Conservation (phyloP, 148 eudicot species). For the Vaccinium macrocarpon region DNA sequence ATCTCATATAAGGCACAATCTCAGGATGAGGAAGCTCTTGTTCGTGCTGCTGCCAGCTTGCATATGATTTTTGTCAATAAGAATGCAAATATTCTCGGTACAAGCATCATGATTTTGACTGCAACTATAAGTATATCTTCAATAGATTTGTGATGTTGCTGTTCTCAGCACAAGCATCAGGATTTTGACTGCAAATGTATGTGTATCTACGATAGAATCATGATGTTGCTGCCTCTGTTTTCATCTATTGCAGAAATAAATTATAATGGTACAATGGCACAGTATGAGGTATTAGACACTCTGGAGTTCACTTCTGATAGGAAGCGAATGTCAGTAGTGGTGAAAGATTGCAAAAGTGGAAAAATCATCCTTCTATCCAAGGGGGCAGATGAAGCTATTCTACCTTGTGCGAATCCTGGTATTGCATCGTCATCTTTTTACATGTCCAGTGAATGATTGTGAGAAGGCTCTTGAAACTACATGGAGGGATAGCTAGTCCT, state of each 20-base stretch:
- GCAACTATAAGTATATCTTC: neutral
- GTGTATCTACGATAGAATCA: neutral
- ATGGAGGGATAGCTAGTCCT: neutral
- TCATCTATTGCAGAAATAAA: conserved; percentile 62
- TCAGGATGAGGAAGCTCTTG: conserved; percentile 99
- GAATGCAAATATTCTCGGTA: conserved; percentile 74
- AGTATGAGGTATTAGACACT: conserved; percentile 73
- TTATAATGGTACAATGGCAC: conserved; percentile 49
- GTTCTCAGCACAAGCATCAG: conserved; percentile 47
- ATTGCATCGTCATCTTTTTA: conserved; percentile 22
- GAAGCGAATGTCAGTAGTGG: conserved; percentile 94
- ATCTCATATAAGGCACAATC: conserved; percentile 87
- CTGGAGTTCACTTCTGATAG: conserved; percentile 97
- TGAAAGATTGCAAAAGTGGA: conserved; percentile 67
- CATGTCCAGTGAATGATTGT: neutral
- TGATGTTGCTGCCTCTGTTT: conserved; percentile 1
- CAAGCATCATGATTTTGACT: conserved; percentile 6
- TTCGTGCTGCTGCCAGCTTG: conserved; percentile 84
- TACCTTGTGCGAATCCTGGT: conserved; percentile 75
- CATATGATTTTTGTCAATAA: conserved; percentile 74
- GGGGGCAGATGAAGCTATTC: conserved; percentile 97
- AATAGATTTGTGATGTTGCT: neutral
- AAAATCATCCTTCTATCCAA: conserved; percentile 74
- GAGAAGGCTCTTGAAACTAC: neutral
- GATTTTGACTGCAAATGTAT: neutral